Percentiles rank a stretch among this genome's conserved stretches.
phyloP scores from a whole-genome alignment of 2,329 filamentous ascomycete species.

The Salinomyces thailandicus region DNA sequence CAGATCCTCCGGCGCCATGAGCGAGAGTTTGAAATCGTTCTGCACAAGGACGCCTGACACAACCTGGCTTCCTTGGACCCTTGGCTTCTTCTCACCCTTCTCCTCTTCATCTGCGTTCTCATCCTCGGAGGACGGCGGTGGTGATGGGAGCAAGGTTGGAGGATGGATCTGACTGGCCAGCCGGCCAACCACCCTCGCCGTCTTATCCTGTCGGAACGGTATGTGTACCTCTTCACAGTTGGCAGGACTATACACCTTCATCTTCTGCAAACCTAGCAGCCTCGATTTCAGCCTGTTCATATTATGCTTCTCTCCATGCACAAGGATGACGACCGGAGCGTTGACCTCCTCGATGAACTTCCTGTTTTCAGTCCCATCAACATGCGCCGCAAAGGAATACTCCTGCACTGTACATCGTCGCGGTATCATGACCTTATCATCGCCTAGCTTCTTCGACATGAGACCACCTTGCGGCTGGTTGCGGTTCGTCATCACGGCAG shows the following conservation, averaged over 20 bases:
- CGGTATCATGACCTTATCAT: conserved; percentile 81
- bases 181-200: conserved; percentile 91
- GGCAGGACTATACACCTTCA: conserved; percentile 83
- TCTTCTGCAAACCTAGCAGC: conserved; percentile 79
- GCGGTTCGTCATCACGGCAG: conserved; percentile 67
- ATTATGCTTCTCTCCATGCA: conserved; percentile 94
- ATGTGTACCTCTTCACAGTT: conserved; percentile 95
- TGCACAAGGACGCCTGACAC: conserved; percentile 89
- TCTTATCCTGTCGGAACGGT: conserved; percentile 89
- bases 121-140: conserved; percentile 32
- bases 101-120: conserved; percentile 16
- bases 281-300: conserved; percentile 97
- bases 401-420: conserved; percentile 88
- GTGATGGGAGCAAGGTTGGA: conserved; percentile 35
- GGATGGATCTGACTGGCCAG: conserved; percentile 67
- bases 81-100: conserved; percentile 16
- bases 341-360: conserved; percentile 93
- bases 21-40: conserved; percentile 91
- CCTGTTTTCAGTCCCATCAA: conserved; percentile 89
- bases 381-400: conserved; percentile 90
- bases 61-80: conserved; percentile 33
- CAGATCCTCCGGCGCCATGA: conserved; percentile 94
- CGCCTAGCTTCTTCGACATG: conserved; percentile 41
- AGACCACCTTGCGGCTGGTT: conserved; percentile 10
- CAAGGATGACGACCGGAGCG: conserved; percentile 88